These are phyloP conservation scores for Penicillium silybi DNA, from an alignment of 495 filamentous ascomycete genomes.

Conservation along the genomic window DNA sequence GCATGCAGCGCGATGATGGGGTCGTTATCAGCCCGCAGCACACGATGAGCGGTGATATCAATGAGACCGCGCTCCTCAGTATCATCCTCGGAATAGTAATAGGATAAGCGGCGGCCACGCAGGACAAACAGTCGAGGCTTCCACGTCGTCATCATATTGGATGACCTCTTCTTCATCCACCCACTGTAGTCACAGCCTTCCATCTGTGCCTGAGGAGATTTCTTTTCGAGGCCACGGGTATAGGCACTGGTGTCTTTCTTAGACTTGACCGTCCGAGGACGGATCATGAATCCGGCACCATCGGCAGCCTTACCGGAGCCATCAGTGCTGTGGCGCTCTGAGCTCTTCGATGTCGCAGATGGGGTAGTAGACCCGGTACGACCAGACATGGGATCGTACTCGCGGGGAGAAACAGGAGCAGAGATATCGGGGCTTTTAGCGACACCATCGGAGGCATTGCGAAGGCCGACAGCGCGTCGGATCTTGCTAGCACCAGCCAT, in stretches of 20 bases:
- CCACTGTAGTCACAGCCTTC: slow-evolving; percentile 86
- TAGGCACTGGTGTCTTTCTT: slow-evolving; percentile 97
- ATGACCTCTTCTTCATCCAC: slow-evolving; percentile 99
- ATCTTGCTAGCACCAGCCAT: slow-evolving; percentile 42
- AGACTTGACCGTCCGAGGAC: slow-evolving; percentile 54
- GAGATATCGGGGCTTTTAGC: slow-evolving; percentile 33
- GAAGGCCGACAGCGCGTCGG: slow-evolving; percentile 57
- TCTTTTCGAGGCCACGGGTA: slow-evolving; percentile 77
- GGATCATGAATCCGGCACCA: slow-evolving; percentile 45
- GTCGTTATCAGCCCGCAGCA: slow-evolving; percentile 92
- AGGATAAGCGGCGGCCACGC: slow-evolving; percentile 83
- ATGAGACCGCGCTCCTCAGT: slow-evolving; percentile 91
- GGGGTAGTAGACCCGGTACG: slow-evolving; percentile 84
- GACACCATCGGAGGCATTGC: slow-evolving; percentile 74
- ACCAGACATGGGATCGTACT: slow-evolving; percentile 65
- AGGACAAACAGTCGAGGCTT: slow-evolving; percentile 92
- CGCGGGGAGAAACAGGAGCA: slow-evolving; percentile 56
- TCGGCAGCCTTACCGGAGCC: slow-evolving; percentile 61
- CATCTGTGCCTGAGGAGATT: slow-evolving; percentile 80
- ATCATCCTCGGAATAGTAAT: slow-evolving; percentile 94
- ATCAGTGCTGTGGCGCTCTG: slow-evolving; percentile 67
- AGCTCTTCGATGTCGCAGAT: slow-evolving; percentile 71
- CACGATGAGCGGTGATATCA: slow-evolving; percentile 94
- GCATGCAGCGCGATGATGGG: slow-evolving; percentile 86
- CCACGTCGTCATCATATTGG: slow-evolving; percentile 94